Base-by-base conservation (phyloP, 176 grass and related monocot genomes). In the Triticum urartu region DNA sequence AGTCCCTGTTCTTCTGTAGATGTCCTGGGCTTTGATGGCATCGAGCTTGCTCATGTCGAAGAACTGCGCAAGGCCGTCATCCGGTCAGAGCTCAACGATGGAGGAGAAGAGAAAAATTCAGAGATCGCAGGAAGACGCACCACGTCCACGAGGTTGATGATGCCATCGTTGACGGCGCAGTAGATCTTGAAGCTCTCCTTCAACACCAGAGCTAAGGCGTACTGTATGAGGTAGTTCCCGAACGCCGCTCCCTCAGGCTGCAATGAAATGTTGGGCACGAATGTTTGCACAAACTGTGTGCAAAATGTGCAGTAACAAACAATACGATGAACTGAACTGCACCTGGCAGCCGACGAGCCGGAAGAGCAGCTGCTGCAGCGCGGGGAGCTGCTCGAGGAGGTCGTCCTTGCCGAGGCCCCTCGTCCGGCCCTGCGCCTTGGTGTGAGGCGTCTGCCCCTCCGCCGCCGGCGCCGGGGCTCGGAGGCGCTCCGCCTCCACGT, bases 101-200 rank as follows among this genome's bases (percentile, higher is more conserved):
- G 5, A 9, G 62, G 2, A 45, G 6, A 10, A 83, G 45, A 85
- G 3, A 21, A 43, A 84, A 26, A 6, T 20, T 5, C 69, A 32
- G 72, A 21, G 2, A 59, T 0, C 18, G 24, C 61, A 32, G 22
- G 7, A 32, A 8, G 28, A 63, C 56, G 9, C 89, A 95, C 95
- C 93, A 92, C 50, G 22, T 98, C 95, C 33, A 98, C 91, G 73
- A 95, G 89, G 61, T 93, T 93, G 76, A 98, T 93, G 82, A 98
- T 93, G 34, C 95, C 93, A 85, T 95, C 95, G 24, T 95, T 98
- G 21, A 98, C 77, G n/a, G 93, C 85, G 39, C 95, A 98, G 25
- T 98, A 98, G 4, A 95, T 92, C 81, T 91, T 98, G 80, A 95
- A 98, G 86, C 93, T 98, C 84, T 95, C 95, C 88, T 95, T 98